Percentiles rank a stretch among this genome's conserved stretches.
phyloP scores from a whole-genome alignment of 306 rosid species.

The Quercus parvula region DNA sequence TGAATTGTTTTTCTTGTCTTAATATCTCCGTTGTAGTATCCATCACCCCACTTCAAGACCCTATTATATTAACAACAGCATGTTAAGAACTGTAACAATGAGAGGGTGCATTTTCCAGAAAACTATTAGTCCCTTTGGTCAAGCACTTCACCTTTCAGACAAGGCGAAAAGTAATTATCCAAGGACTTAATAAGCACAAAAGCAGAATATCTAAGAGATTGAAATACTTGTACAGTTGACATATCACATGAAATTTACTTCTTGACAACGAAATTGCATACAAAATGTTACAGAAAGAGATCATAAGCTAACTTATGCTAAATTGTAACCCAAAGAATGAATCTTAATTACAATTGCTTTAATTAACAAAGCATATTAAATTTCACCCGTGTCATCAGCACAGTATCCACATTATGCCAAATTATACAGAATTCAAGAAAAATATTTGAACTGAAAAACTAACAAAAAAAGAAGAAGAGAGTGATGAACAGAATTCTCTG shows the following conservation, averaged over 20 bases:
- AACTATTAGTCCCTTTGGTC: not conserved
- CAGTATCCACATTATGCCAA: not conserved
- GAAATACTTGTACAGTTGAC: not conserved
- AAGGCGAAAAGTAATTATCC: not conserved
- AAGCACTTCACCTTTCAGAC: not conserved
- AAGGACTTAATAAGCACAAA: not conserved
- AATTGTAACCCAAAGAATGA: not conserved
- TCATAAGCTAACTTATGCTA: not conserved
- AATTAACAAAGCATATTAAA: not conserved
- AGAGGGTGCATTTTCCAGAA: not conserved
- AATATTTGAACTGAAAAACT: not conserved
- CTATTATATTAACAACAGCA: slow-evolving; percentile 27
- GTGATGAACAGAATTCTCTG: not conserved
- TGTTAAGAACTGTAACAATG: not conserved
- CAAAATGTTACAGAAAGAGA: not conserved
- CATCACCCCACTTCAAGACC: slow-evolving; percentile 77
- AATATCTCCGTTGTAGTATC: slow-evolving; percentile 88
- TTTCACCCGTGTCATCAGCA: not conserved
- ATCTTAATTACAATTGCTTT: not conserved
- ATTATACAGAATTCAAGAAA: not conserved
- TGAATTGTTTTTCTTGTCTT: slow-evolving; percentile 84
- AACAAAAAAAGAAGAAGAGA: not conserved
- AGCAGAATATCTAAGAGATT: not conserved
- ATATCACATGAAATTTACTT: not conserved
- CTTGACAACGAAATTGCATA: not conserved